phyloP scores from a whole-genome alignment of 805 yeast species.

The Saccharomycopsis sp. region DNA sequence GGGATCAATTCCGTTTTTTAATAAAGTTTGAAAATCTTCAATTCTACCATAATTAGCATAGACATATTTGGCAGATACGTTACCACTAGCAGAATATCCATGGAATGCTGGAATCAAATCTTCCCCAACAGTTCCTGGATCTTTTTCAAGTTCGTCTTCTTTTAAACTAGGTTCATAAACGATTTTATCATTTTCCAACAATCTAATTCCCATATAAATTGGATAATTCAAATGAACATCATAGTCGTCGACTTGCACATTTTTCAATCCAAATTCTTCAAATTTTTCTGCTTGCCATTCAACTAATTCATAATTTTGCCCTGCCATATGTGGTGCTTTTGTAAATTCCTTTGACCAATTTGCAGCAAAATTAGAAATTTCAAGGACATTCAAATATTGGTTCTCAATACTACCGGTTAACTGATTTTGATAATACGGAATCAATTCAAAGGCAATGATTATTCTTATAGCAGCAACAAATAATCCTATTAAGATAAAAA shows the following conservation, averaged over 20 bases:
- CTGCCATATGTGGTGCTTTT: conserved; percentile 46
- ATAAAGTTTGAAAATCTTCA: conserved; percentile 37
- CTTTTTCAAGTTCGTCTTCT: conserved; percentile 43
- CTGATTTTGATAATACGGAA: too few relatives aligned
- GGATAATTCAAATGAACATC: conserved; percentile 57
- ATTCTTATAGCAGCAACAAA: too few relatives aligned
- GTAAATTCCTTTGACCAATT: conserved; percentile 47
- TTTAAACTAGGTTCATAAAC: conserved; percentile 41
- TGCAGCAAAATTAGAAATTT: conserved; percentile 29
- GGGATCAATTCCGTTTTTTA: conserved; percentile 31
- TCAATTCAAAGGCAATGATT: too few relatives aligned
- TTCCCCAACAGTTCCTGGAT: conserved; percentile 29
- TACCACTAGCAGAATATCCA: conserved; percentile 57
- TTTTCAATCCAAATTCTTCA: conserved; percentile 45
- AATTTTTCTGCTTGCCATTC: conserved; percentile 51
- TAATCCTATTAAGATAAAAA: too few relatives aligned
- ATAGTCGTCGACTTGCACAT: conserved; percentile 40
- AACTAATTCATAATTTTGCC: conserved; percentile 36
- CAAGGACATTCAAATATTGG: conserved; percentile 22
- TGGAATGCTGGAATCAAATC: conserved; percentile 41
- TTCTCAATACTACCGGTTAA: not conserved
- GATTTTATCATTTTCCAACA: conserved; percentile 24
- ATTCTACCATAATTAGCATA: conserved; percentile 51
- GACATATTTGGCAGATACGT: conserved; percentile 42
- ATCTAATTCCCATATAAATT: conserved; percentile 36